Evolutionary conservation across 805 yeast genomes (phyloP).

Genomic region (Saturnispora sanitii): DNA sequence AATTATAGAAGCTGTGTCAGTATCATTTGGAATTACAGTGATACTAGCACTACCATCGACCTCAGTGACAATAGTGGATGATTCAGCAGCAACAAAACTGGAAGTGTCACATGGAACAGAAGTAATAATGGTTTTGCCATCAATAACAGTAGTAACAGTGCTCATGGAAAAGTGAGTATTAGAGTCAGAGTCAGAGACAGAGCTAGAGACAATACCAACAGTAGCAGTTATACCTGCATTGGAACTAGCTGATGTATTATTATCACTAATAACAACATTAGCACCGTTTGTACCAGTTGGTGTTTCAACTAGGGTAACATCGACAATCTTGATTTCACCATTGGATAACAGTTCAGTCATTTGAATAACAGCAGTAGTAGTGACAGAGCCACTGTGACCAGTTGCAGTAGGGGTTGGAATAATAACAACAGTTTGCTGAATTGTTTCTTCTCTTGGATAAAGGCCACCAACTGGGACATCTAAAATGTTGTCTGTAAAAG

Average conservation of each 20-base stretch:
- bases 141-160: constrained; percentile 8
- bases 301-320: constrained; percentile 1
- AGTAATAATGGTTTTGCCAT: constrained; percentile 8
- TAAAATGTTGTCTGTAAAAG: neutral
- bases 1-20: neutral
- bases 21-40: neutral
- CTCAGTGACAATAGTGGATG: neutral
- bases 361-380: constrained; percentile 1
- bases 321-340: neutral
- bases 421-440: constrained; percentile 1
- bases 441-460: neutral
- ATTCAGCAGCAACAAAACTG: neutral
- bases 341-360: constrained; percentile 2
- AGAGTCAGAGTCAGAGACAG: constrained; percentile 1
- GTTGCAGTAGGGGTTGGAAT: constrained; percentile 4
- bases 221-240: constrained; percentile 9
- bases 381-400: neutral
- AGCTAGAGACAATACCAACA: constrained; percentile 1
- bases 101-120: constrained; percentile 6
- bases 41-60: neutral
- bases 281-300: neutral
- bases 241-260: neutral
- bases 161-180: neutral
- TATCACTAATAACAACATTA: neutral
- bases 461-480: constrained; percentile 1